Conservation (phyloP, 176 grass and related monocot genomes). For the Pontederia paniculata region DNA sequence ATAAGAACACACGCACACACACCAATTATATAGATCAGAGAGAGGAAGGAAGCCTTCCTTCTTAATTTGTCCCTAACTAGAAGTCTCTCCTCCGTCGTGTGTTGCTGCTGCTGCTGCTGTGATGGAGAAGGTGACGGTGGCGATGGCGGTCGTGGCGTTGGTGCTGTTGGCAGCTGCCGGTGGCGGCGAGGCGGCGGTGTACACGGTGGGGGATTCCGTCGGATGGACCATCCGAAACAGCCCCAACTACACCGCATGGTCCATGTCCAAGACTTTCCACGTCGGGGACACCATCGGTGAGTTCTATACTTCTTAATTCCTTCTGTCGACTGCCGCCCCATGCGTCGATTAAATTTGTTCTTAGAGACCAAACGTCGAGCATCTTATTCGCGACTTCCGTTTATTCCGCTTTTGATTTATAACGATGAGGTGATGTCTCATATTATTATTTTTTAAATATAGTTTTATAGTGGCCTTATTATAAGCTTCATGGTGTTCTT, state of each 20-base stretch:
- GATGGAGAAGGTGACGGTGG: background rate
- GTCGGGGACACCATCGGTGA: conserved; percentile 7
- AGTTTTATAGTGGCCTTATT: no score
- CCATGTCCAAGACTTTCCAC: conserved; percentile 18
- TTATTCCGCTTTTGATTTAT: no score
- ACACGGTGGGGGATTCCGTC: conserved; percentile 40
- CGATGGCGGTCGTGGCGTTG: background rate
- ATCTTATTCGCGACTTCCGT: no score
- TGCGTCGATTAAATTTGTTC: background rate
- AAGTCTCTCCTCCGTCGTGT: background rate
- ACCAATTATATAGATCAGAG: no score
- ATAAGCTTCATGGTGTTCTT: no score
- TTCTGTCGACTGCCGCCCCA: background rate
- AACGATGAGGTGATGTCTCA: no score
- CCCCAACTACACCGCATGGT: conserved; percentile 46
- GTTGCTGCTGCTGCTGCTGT: background rate
- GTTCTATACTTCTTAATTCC: background rate
- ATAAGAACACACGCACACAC: no score
- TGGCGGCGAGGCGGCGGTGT: conserved; percentile 33
- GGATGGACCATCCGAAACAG: conserved; percentile 48
- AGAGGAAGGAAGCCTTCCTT: no score
- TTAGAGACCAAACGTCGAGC: no score
- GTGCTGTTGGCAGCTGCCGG: conserved; percentile 16
- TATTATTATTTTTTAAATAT: no score
- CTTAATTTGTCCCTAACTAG: background rate